These are phyloP conservation scores for Phyllosticta citribraziliensis DNA, from an alignment of 2,329 filamentous ascomycete genomes.

Conservation along the genomic window DNA sequence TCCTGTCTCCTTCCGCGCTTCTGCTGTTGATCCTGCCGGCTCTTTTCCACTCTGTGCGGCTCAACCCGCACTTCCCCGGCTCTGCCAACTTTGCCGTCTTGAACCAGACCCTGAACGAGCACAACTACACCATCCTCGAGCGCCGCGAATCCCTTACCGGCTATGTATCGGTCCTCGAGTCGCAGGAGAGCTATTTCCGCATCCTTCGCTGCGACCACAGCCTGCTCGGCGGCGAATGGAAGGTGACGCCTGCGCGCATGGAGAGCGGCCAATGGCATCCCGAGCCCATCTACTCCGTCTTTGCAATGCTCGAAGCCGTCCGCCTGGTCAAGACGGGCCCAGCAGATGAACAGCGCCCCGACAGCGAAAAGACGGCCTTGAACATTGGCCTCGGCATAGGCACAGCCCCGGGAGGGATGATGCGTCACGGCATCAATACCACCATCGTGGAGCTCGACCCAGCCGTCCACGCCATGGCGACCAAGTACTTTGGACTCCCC, in stretches of 20 bases:
- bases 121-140: conserved; percentile 68
- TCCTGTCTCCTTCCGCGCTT: conserved; percentile 59
- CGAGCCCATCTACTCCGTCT: conserved; percentile 93
- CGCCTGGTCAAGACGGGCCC: conserved; percentile 56
- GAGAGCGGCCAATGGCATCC: conserved; percentile 44
- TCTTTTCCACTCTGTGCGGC: conserved; percentile 57
- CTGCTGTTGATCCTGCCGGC: conserved; percentile 61
- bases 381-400: conserved; percentile 90
- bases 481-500: conserved; percentile 71
- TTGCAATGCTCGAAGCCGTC: conserved; percentile 88
- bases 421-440: conserved; percentile 80
- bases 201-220: conserved; percentile 91
- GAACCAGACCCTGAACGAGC: conserved; percentile 54
- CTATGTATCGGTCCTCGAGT: conserved; percentile 86
- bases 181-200: conserved; percentile 57
- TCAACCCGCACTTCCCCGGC: conserved; percentile 65
- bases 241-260: conserved; percentile 39
- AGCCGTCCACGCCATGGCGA: conserved; percentile 73
- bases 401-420: conserved; percentile 77
- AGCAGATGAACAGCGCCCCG: conserved; percentile 32
- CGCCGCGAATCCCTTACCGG: conserved; percentile 80
- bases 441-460: conserved; percentile 95
- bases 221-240: conserved; percentile 86
- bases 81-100: conserved; percentile 50
- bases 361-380: conserved; percentile 65